Evolutionary conservation across 345 rosid species (phyloP), one percentile per base, ranked within the genome.

Genomic region (Stellera chamaejasme): DNA sequence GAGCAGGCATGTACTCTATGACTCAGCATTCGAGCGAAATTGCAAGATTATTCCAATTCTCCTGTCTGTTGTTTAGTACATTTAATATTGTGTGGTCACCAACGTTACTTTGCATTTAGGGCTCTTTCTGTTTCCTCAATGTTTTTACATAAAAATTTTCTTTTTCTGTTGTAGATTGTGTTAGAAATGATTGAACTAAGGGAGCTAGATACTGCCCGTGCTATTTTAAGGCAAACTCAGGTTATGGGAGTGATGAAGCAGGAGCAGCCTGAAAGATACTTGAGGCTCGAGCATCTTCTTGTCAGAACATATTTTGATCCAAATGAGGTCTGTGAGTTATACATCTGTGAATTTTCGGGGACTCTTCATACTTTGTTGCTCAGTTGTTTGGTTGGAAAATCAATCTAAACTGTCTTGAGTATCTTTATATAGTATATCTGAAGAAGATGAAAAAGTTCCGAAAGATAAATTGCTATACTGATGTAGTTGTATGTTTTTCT

Each of bases 181-280:
- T 54, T 93, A 59, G 99, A 93, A 73, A 93, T 93, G 99, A 93
- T 89, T 57, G 99, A 93, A 49, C 96, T 93, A 16, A 79, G 99
- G 45, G 99, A 93, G 57, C 68, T 87, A 78, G 97, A 89, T 63
- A 85, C 99, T 52, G 96, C 99, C 9, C 85, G 99, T 43, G 92
- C 99, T 63, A 85, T 93, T 68, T 73, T 93, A 68, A 81, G 88
- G 77, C 97, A 93, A 69, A 93, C 99, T 45, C 99, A 89, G 70
- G 99, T 85, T 53, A 93, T 93, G 99, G 92, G 99, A 63, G 87
- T 89, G 62, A 87, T 93, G 99, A 93, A 89, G 80, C 99, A 93
- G 81, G 99, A 93, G 80, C 94, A 89, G 72, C 89, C 99, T 16
- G 97, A 87, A 55, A 81, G 99, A 80, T 89, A 89, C 77, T 74